Evolutionary conservation across 2,329 filamentous ascomycete species (phyloP), one percentile per base, ranked within the genome.

Genomic region (Beauveria sp.): DNA sequence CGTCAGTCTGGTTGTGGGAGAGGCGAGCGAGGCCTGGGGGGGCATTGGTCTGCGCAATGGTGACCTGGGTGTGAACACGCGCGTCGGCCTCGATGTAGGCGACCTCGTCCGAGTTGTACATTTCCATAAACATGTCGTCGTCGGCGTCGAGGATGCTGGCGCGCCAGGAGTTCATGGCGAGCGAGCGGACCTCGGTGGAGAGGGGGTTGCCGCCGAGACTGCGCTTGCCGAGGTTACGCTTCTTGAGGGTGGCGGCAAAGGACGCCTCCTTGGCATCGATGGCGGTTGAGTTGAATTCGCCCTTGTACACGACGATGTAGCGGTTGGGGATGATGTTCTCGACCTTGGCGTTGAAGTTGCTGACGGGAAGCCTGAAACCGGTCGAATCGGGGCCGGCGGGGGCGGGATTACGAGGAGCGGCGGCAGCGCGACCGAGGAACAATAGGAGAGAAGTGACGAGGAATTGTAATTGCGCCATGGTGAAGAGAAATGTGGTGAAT

Each of bases 221-320:
- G 48, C 83, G 79, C 73, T 82, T 82, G 70, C 74, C 74, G 51
- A 85, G 67, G 70, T 86, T 86, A 66, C 83, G 82, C 73, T 82
- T 85, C 70, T 80, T 75, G 61, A 88, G 71, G 50, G 79, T 71
- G 48, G 76, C 69, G 62, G 74, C 77, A 68, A 85, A 77, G 61
- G 72, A 75, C 38, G 75, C 71, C 68, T 83, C 74, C 70, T 84
- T 81, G 54, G 77, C 73, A 43, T 75, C 71, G 67, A 87, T 79
- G 43, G 74, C 74, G 18, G 77, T 77, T 24, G 79, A 74, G 64
- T 74, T 75, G 66, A 78, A 79, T 61, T 78, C 80, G 65, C 76
- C 76, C 71, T 87, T 84, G 76, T 86, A 88, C 62, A 88, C 84
- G 60, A 88, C 84, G 64, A 88, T 87, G 72, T 86, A 88, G 54